These are phyloP conservation scores for Quercus variabilis DNA, from an alignment of 306 rosid species.

Conservation along the genomic window DNA sequence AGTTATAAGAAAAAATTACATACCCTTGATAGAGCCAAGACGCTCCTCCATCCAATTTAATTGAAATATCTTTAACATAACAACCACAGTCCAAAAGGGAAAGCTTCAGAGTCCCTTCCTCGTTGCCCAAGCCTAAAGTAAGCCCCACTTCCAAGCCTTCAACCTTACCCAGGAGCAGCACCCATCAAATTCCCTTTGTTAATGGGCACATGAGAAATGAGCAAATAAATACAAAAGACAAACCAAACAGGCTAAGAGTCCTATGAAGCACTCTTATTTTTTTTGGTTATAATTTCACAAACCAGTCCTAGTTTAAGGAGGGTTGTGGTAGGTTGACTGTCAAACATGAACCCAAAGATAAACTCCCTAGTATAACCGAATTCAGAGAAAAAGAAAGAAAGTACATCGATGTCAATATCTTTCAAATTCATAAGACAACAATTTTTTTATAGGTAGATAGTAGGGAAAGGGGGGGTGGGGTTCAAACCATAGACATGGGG, in stretches of 20 bases:
- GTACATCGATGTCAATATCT: background rate
- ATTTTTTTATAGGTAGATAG: too few species aligned
- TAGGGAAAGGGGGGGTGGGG: too few species aligned
- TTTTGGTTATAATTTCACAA: background rate
- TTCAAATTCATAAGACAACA: background rate
- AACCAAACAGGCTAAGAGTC: background rate
- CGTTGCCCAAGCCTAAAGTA: conserved; percentile 64
- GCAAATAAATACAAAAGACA: conserved; percentile 7
- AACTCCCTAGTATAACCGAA: background rate
- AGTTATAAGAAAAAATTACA: conserved; percentile 2
- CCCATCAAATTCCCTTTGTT: conserved; percentile 33
- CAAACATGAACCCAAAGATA: background rate
- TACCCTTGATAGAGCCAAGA: conserved; percentile 99
- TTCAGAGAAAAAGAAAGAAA: background rate
- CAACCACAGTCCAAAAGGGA: conserved; percentile 60
- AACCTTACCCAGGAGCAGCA: conserved; percentile 55
- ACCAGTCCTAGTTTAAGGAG: background rate
- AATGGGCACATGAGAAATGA: conserved; percentile 17
- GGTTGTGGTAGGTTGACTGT: background rate
- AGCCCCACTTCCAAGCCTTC: conserved; percentile 82
- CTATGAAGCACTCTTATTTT: background rate
- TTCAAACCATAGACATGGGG: too few species aligned
- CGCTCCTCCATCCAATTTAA: conserved; percentile 87
- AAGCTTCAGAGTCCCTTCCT: conserved; percentile 71
- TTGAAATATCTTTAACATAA: conserved; percentile 62